Base-by-base conservation (phyloP, 768 basidiomycete species). In the Termitomyces eurrhizus region DNA sequence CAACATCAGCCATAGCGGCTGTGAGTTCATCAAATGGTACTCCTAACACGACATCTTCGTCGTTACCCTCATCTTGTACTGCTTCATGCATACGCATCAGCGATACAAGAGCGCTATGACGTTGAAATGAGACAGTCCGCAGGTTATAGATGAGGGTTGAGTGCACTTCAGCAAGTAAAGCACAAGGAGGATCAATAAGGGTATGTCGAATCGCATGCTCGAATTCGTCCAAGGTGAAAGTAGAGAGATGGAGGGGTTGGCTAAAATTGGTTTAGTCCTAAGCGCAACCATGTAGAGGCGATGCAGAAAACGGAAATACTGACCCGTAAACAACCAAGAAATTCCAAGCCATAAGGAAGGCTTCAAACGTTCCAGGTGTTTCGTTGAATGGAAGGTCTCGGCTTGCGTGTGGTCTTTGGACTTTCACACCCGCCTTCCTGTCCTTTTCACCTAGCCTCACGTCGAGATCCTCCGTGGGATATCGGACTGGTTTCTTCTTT, bases 281-380 rank as follows among this genome's bases (percentile, higher is more conserved):
- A 52, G 12, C 53, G 46, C 56, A 50, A 61, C 18, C 66, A 56
- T 61, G 35, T 50, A 24, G 24, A 21, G 9, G 9, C 29, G 7
- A 18, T 11, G n/a, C 5, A 21, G 9, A 13, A 44, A 33, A 9
- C 35, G n/a, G 14, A 18, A 16, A 42, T 35, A 74, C 86, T 67
- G 70, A 97, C 97, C 95, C 93, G 73, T 95, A 95, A 56, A 94
- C 89, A 56, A 92, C 89, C 58, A 98, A 74, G 73, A 96, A 96
- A 73, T 93, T 95, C 95, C 95, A 99, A 9, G 86, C 78, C 88
- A 92, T 89, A 35, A 98, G 74, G 72, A 98, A 93, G 9, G 81
- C 77, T 70, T 98, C 95, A 63, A 97, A 96, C 13, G 81, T 75
- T 12, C 78, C 80, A 8, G 83, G 78, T 36, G 77, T 75, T 41